Percentiles rank a stretch among this genome's conserved stretches.
phyloP scores from a whole-genome alignment of 176 grass and related monocot genomes.

The Hyparrhenia diplandra region DNA sequence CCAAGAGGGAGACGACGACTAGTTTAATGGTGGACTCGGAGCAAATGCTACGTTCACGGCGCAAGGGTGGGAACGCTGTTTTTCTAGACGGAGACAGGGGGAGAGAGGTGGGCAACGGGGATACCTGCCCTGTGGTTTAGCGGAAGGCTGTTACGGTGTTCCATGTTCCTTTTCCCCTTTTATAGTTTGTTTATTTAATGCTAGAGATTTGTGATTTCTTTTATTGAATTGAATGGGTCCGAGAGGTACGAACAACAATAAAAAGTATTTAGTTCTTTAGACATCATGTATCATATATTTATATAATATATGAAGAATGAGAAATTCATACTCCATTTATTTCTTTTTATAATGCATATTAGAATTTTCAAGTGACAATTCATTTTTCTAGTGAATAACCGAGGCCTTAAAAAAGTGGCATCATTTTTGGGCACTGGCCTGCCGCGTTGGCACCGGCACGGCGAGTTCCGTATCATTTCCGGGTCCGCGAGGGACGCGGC shows the following conservation, averaged over 20 bases:
- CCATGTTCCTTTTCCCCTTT: neutral
- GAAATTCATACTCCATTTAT: too few species aligned
- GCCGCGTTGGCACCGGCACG: conserved; percentile 1
- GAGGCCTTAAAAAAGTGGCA: neutral
- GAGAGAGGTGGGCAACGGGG: neutral
- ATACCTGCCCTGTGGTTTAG: neutral
- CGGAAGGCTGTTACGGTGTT: neutral
- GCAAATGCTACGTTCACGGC: conserved; percentile 41
- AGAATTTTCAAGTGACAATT: too few species aligned
- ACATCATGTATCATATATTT: too few species aligned
- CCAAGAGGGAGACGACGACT: conserved; percentile 13
- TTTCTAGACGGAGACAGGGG: neutral
- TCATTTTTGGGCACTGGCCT: neutral
- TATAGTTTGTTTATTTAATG: neutral
- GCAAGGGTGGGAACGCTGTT: conserved; percentile 7
- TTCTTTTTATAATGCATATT: too few species aligned
- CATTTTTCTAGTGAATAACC: neutral
- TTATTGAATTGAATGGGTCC: neutral
- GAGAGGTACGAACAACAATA: too few species aligned
- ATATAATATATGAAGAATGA: too few species aligned
- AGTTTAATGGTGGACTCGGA: conserved; percentile 27
- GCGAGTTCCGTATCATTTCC: neutral
- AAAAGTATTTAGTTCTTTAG: too few species aligned
- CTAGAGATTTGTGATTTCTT: neutral
- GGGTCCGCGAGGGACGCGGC: neutral